phyloP scores from a whole-genome alignment of 2,329 filamentous ascomycete species.

The Pyricularia grisea region DNA sequence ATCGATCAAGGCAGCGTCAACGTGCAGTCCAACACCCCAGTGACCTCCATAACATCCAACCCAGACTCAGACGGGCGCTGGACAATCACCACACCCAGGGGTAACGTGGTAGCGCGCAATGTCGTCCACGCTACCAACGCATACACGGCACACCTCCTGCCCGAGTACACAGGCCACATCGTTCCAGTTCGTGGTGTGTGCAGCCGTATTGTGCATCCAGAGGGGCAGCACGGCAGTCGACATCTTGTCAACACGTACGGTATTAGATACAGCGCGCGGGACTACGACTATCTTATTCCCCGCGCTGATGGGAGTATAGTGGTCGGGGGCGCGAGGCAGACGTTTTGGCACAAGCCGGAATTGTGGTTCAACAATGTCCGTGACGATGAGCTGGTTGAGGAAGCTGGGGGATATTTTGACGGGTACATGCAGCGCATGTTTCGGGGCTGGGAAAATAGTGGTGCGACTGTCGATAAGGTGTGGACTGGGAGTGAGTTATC shows the following conservation, averaged over 20 bases:
- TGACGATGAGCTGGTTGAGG: slow-evolving; percentile 33
- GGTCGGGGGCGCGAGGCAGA: slow-evolving; percentile 22
- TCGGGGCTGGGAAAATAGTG: slow-evolving; percentile 35
- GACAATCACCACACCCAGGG: slow-evolving; percentile 13
- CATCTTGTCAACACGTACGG: slow-evolving; percentile 13
- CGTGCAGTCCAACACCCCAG: slow-evolving; percentile 18
- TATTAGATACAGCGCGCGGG: slow-evolving; percentile 11
- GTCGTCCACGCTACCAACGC: slow-evolving; percentile 20
- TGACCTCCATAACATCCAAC: slow-evolving; percentile 9
- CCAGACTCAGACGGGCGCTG: slow-evolving; percentile 6
- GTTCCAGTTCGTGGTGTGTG: slow-evolving; percentile 9
- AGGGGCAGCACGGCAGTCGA: not conserved
- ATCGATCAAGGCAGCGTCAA: slow-evolving; percentile 5
- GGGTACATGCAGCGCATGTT: slow-evolving; percentile 38
- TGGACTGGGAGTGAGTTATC: slow-evolving; percentile 22
- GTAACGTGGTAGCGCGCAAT: slow-evolving; percentile 10
- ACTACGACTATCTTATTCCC: slow-evolving; percentile 29
- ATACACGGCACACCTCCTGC: slow-evolving; percentile 16
- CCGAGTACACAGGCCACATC: slow-evolving; percentile 11
- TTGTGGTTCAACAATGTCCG: slow-evolving; percentile 36
- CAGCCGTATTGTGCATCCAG: slow-evolving; percentile 7
- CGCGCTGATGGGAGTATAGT: slow-evolving; percentile 33
- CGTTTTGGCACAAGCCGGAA: slow-evolving; percentile 20
- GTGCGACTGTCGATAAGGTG: slow-evolving; percentile 20
- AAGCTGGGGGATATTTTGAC: slow-evolving; percentile 32